phyloP scores from a whole-genome alignment of 106 monocot genomes.

The Allium cepa region DNA sequence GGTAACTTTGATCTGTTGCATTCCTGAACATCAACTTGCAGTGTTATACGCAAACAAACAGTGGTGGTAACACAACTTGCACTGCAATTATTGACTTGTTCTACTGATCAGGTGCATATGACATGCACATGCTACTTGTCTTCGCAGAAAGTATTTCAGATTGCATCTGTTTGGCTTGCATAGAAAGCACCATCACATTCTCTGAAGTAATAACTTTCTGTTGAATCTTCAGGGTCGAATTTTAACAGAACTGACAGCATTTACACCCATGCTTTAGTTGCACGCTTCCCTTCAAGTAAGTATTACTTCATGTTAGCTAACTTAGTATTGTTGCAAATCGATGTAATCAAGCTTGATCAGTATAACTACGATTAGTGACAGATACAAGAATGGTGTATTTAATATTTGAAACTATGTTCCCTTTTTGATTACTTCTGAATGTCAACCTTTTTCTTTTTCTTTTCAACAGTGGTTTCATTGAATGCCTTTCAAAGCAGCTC shows the following conservation, averaged over 20 bases:
- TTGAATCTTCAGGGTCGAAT: conserved; percentile 38
- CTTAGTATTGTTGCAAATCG: not conserved
- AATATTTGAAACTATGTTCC: not conserved
- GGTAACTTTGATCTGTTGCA: too few species aligned
- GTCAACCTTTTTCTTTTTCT: conserved; percentile 3
- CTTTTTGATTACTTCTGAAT: not conserved
- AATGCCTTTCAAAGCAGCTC: conserved; percentile 56
- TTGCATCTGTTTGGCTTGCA: too few species aligned
- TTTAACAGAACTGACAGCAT: conserved; percentile 39
- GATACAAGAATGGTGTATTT: not conserved
- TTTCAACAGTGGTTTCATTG: conserved; percentile 55
- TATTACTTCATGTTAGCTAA: not conserved
- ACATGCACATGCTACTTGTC: too few species aligned
- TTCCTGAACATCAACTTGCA: too few species aligned
- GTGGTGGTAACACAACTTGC: too few species aligned
- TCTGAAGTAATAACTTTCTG: not conserved
- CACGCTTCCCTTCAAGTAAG: conserved; percentile 83
- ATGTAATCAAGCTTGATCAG: too few species aligned
- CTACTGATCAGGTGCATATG: too few species aligned
- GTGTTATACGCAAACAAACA: too few species aligned
- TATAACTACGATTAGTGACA: too few species aligned
- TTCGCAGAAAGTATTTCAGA: too few species aligned
- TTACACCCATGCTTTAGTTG: conserved; percentile 75
- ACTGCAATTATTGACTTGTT: too few species aligned
- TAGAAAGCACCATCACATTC: too few species aligned